Conservation (phyloP, 805 yeast species). For the Yarrowia divulgata region DNA sequence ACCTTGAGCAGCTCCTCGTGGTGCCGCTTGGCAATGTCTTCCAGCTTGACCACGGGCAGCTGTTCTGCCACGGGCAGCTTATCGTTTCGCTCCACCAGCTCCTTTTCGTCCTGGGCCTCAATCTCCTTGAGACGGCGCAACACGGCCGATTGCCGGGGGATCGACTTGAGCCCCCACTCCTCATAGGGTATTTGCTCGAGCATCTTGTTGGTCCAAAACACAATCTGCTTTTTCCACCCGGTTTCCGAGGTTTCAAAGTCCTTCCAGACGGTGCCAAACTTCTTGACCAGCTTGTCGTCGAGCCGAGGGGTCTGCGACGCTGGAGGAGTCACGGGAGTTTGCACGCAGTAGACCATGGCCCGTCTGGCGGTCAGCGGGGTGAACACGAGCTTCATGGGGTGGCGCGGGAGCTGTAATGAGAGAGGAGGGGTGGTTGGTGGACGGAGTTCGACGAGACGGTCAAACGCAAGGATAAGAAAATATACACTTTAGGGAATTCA, state of each 20-base stretch:
- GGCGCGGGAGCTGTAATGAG: neutral
- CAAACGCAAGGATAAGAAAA: neutral
- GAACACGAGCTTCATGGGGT: slow-evolving; percentile 64
- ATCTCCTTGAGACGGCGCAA: slow-evolving; percentile 57
- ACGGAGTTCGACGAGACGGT: neutral
- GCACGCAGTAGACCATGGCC: slow-evolving; percentile 74
- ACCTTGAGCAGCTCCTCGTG: slow-evolving; percentile 47
- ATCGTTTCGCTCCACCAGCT: slow-evolving; percentile 40
- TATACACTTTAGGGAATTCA: neutral
- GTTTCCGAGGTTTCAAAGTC: slow-evolving; percentile 63
- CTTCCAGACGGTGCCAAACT: slow-evolving; percentile 69
- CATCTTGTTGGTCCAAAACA: slow-evolving; percentile 58
- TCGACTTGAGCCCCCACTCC: slow-evolving; percentile 74
- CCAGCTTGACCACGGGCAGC: slow-evolving; percentile 42
- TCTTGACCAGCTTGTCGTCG: slow-evolving; percentile 55
- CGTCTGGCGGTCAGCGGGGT: slow-evolving; percentile 72
- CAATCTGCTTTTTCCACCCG: slow-evolving; percentile 65
- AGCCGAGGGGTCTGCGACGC: slow-evolving; percentile 51
- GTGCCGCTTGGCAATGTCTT: slow-evolving; percentile 41
- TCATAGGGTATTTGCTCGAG: slow-evolving; percentile 77
- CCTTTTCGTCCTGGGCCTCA: slow-evolving; percentile 40
- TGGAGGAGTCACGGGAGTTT: slow-evolving; percentile 52
- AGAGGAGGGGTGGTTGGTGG: neutral
- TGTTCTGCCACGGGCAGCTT: slow-evolving; percentile 39
- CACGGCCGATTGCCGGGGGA: slow-evolving; percentile 73